Percentiles rank a stretch among this genome's conserved stretches.
These are phyloP conservation scores for Blastocystis sp. DNA, from an alignment of 352 stramenopile genomes.

Conservation along the genomic window DNA sequence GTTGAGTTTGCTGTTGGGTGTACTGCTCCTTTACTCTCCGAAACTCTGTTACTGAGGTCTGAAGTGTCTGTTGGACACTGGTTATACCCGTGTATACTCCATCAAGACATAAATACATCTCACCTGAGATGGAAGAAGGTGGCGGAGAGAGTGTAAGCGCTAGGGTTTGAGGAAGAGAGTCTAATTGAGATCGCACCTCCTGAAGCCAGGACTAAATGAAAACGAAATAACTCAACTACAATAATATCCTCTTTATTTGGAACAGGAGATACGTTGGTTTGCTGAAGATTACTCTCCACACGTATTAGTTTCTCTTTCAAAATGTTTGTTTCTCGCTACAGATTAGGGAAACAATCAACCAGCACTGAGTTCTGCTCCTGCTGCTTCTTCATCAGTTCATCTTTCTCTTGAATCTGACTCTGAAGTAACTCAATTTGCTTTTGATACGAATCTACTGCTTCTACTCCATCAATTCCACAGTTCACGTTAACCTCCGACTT, in stretches of 20 bases:
- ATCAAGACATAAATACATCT: constrained; percentile 42
- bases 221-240: not conserved
- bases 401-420: not conserved
- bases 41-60: not conserved
- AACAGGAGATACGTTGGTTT: not conserved
- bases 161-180: not conserved
- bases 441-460: not conserved
- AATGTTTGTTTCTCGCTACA: not conserved
- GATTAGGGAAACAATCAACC: not conserved
- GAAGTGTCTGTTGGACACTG: not conserved
- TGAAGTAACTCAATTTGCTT: not conserved
- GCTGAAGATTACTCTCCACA: constrained; percentile 31
- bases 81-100: not conserved
- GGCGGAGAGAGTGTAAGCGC: not conserved
- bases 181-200: not conserved
- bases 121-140: not conserved
- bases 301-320: not conserved
- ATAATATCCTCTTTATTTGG: not conserved
- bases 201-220: constrained; percentile 29
- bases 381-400: constrained; percentile 16
- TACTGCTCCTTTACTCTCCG: not conserved
- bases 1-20: not conserved
- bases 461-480: not conserved
- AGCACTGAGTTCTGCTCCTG: not conserved
- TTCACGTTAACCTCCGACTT: not conserved